Conservation (phyloP, 148 eudicot species). For the Nyssa sinensis region DNA sequence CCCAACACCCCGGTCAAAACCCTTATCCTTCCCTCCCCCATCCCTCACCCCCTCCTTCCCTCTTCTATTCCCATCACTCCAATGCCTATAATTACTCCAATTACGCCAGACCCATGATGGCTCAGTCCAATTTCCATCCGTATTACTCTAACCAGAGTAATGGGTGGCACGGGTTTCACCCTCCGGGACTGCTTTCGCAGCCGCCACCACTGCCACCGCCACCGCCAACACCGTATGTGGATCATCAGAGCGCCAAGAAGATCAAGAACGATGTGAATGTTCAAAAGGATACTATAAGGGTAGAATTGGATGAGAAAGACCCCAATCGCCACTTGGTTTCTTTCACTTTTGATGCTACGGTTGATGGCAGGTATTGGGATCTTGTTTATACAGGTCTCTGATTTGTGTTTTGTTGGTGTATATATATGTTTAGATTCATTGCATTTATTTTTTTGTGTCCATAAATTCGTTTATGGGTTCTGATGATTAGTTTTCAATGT, state of each 20-base stretch:
- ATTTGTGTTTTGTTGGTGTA: neutral
- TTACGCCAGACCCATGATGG: constrained; percentile 5
- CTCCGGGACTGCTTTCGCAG: no score
- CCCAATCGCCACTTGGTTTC: constrained; percentile 41
- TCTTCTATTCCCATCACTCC: neutral
- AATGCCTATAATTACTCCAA: constrained; percentile 10
- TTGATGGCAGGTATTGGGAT: constrained; percentile 45
- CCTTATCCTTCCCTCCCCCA: constrained; percentile 7
- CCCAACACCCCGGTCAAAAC: neutral
- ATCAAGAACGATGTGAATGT: constrained; percentile 55
- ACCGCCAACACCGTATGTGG: constrained; percentile 35
- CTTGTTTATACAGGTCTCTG: neutral
- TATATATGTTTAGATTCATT: neutral
- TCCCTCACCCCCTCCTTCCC: constrained; percentile 12
- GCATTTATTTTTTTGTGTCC: neutral
- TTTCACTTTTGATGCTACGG: constrained; percentile 45
- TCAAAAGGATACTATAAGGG: constrained; percentile 44
- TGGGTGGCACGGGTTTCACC: constrained; percentile 32
- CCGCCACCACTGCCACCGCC: constrained; percentile 4
- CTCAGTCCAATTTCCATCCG: constrained; percentile 4
- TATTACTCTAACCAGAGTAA: constrained; percentile 15
- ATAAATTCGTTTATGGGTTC: neutral
- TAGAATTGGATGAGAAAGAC: constrained; percentile 33
- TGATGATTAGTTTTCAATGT: neutral
- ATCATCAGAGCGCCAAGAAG: constrained; percentile 47